These are phyloP conservation scores for Leptodermis oblonga DNA, from an alignment of 257 asterid genomes.

Conservation along the genomic window DNA sequence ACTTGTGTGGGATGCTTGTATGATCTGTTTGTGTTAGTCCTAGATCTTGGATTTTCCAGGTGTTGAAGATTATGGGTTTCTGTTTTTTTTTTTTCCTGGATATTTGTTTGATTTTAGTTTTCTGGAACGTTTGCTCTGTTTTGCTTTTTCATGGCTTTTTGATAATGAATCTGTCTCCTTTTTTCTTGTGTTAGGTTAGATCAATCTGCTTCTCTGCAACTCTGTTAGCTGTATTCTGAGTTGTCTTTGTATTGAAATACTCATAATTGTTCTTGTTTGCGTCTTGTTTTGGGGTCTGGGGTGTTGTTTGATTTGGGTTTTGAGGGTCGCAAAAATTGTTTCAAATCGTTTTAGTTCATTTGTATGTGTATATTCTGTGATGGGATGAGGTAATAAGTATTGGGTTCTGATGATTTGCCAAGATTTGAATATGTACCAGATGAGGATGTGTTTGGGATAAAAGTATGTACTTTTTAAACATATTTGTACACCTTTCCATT, in stretches of 20 bases:
- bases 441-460: neutral
- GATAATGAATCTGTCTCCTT: neutral
- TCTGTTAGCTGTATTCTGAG: neutral
- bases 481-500: neutral
- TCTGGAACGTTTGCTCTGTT: neutral
- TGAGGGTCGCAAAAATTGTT: neutral
- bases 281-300: neutral
- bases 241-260: neutral
- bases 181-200: constrained; percentile 3
- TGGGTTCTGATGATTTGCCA: neutral
- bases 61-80: neutral
- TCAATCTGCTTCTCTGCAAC: neutral
- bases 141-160: neutral
- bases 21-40: neutral
- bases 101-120: constrained; percentile 5
- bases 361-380: neutral
- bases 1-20: neutral
- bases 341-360: neutral
- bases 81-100: neutral
- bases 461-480: neutral
- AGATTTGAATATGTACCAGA: neutral
- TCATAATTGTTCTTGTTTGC: neutral
- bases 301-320: neutral
- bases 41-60: constrained; percentile 19
- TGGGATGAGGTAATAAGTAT: neutral